Evolutionary conservation across 1,284 basidiomycete genomes (phyloP), one percentile per base, ranked within the genome.

Genomic region (Ceratobasidium sp.): DNA sequence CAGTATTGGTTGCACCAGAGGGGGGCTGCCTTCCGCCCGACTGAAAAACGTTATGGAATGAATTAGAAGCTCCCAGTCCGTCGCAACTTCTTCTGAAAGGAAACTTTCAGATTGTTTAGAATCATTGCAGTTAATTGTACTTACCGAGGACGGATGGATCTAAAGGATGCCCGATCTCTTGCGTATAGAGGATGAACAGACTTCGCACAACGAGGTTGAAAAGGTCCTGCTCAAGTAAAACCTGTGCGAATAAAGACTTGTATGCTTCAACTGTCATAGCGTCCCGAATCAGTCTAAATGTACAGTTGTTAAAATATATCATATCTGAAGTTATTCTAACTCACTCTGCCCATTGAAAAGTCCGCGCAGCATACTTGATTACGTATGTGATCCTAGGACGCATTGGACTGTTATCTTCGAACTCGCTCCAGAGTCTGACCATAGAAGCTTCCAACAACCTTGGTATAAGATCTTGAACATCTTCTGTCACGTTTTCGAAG

Each of bases 401-500:
- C 14, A 57, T 35, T 13, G 54, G 54, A 8, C 54, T 23, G 21
- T 14, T 32, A 18, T 57, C 16, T 2, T 57, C 54, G 9, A 57
- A 35, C 21, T 57, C 54, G 3, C 7, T n/a, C 54, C 54, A 57
- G 5, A 57, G 28, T n/a, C 30, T 8, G 38, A n/a, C 30, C 28
- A 57, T 57, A 35, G 54, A 18, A 28, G 7, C 13, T 35, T 8
- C 7, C 2, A 57, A 7, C 16, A 57, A 16, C 28, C n/a, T 35
- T 11, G 54, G 54, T 57, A 57, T 38, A n/a, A 57, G 54, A n/a
- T 57, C 54, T 38, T 57, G 54, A 26, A 57, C 54, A 35, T 7
- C 7, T 28, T 57, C 5, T 2, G 8, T 57, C 14, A 35, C 54
- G 54, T 28, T 11, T 3, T 16, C 14, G 13, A 57, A 57, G 7